phyloP scores from a whole-genome alignment of 1,284 basidiomycete genomes.

The Tilletia caries region DNA sequence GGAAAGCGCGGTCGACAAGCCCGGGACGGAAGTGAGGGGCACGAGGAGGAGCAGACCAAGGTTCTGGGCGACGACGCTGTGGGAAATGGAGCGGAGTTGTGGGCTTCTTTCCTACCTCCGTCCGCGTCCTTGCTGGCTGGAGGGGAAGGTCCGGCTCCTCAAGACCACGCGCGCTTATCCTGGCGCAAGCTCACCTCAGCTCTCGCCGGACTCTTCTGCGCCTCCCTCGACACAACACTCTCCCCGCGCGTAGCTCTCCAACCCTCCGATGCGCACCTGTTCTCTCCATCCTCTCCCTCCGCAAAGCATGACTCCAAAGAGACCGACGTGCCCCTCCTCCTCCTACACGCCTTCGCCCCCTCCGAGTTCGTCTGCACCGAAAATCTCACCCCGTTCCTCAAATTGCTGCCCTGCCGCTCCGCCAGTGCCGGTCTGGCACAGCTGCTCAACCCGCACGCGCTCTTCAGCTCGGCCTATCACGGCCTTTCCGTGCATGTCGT shows the following conservation, averaged over 20 bases:
- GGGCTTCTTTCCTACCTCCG: conserved; percentile 61
- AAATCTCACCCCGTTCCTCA: conserved; percentile 91
- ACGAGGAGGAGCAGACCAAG: not conserved
- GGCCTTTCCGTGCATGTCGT: conserved; percentile 69
- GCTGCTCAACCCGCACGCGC: conserved; percentile 76
- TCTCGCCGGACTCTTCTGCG: conserved; percentile 88
- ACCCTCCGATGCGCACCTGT: conserved; percentile 26
- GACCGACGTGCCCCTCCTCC: not conserved
- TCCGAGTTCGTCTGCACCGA: conserved; percentile 90
- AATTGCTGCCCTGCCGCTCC: conserved; percentile 87
- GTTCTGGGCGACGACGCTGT: conserved; percentile 62
- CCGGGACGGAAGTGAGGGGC: not conserved
- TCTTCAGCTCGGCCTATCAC: conserved; percentile 86
- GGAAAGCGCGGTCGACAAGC: conserved; percentile 13
- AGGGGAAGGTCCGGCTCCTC: not conserved
- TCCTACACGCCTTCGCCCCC: conserved; percentile 73
- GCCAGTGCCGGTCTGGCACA: conserved; percentile 75
- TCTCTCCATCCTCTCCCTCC: not conserved
- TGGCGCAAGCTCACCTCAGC: conserved; percentile 85
- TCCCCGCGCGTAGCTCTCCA: conserved; percentile 14
- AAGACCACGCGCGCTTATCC: conserved; percentile 1
- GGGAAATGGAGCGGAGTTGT: conserved; percentile 80
- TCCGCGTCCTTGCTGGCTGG: conserved; percentile 32
- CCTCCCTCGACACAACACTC: conserved; percentile 66
- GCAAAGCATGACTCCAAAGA: not conserved